Evolutionary conservation across 768 basidiomycete genomes (phyloP), one percentile per base, ranked within the genome.

Genomic region (Antrodiella citrinella): DNA sequence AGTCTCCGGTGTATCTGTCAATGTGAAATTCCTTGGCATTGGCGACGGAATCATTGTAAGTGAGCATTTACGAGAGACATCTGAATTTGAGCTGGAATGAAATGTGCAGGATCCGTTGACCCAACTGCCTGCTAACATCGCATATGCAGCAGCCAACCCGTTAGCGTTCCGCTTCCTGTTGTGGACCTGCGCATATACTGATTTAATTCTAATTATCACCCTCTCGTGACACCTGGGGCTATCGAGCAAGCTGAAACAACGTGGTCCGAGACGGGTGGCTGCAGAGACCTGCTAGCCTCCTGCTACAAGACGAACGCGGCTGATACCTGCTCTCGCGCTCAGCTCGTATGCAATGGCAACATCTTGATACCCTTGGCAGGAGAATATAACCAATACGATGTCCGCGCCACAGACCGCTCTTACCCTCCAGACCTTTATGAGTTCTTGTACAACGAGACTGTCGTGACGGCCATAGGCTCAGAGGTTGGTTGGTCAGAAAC

Each of bases 21-120:
- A 82, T 54, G 71, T 84, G n/a, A 74, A 80, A 59, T 68, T 73
- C 21, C 71, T 82, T n/a, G 82, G 78, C 13, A 68, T 84, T 18
- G 81, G 82, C 15, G 72, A 84, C 57, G 81, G 81, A 10, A 62
- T 82, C 21, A 82, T 80, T 3, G 80, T 81, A 61, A 12, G 71
- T n/a, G n/a, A n/a, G 53, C 15, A 19, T n/a, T 18, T 10, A 24
- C 7, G 26, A 40, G 13, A 10, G 42, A 26, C 10, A 39, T 41
- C 48, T 4, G 21, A 18, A 15, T 7, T 7, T 15, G 30, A 7
- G 23, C 26, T 48, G 47, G 26, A 46, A 13, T 45, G 24, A 15
- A 19, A 5, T 4, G 13, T 43, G 23, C 47, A 77, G 61, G 64
- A 59, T 61, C 66, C 57, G 4, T 59, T 81, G 21, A 57, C 57